phyloP scores from a whole-genome alignment of 306 rosid species.

The Vigna mungo region DNA sequence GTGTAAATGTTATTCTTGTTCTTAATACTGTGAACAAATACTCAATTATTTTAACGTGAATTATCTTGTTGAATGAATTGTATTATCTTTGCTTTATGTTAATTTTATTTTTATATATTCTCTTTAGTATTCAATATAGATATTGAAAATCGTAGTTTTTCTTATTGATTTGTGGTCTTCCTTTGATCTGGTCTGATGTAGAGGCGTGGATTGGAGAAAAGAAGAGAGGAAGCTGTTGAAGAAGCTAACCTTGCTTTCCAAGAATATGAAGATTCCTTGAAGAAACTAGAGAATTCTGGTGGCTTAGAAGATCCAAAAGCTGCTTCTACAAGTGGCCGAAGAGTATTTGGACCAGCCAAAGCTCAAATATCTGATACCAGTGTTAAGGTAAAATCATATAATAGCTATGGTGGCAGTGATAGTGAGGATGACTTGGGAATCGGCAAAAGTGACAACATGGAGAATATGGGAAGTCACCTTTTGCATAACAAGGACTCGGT shows the following conservation, averaged over 20 bases:
- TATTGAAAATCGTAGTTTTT: constrained; percentile 26
- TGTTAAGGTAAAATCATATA: constrained; percentile 58
- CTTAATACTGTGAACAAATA: constrained; percentile 18
- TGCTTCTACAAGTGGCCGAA: constrained; percentile 71
- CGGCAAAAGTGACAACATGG: constrained; percentile 43
- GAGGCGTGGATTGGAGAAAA: constrained; percentile 85
- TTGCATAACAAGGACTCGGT: constrained; percentile 46
- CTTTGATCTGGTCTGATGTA: constrained; percentile 50
- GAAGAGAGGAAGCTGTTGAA: constrained; percentile 73
- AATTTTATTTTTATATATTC: background rate
- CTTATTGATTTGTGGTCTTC: constrained; percentile 28
- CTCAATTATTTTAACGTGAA: background rate
- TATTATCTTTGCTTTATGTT: background rate
- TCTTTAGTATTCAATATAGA: constrained; percentile 28
- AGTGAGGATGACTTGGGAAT: constrained; percentile 70
- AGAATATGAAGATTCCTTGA: constrained; percentile 70
- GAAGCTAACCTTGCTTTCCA: constrained; percentile 81
- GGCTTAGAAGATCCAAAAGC: constrained; percentile 55
- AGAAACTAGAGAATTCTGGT: constrained; percentile 60
- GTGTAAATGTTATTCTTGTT: constrained; percentile 17
- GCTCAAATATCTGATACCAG: constrained; percentile 54
- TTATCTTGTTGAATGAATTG: background rate
- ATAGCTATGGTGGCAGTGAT: constrained; percentile 65
- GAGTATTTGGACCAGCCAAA: constrained; percentile 71
- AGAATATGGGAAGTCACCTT: constrained; percentile 43